phyloP scores from a whole-genome alignment of 371 early-diverging fungal species.

The Mortierella sp. region DNA sequence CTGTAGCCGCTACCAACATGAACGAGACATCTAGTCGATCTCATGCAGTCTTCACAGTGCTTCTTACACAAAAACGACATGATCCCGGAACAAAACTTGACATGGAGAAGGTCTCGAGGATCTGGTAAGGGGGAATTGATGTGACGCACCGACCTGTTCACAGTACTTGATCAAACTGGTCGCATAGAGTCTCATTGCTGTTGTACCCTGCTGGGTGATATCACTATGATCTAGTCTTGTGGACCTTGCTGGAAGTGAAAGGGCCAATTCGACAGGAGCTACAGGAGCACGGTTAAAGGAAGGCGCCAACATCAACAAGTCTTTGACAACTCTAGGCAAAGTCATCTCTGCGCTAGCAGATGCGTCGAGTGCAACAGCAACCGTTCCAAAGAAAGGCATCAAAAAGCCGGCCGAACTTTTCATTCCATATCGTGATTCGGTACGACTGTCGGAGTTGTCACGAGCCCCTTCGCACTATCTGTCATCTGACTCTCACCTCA shows the following conservation, averaged over 20 bases:
- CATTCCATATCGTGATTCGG: conserved; percentile 92
- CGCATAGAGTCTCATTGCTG: no score
- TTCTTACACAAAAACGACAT: conserved; percentile 74
- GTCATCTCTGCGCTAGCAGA: conserved; percentile 97
- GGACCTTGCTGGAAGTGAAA: conserved; percentile 96
- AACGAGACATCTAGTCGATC: conserved; percentile 94
- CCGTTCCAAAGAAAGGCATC: conserved; percentile 56
- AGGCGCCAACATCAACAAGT: conserved; percentile 98
- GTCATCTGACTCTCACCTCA: no score
- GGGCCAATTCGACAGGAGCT: conserved; percentile 96
- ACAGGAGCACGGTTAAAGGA: conserved; percentile 96
- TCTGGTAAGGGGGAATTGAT: conserved; percentile 58
- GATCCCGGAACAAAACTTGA: conserved; percentile 71
- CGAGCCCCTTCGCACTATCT: no score
- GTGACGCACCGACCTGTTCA: no score
- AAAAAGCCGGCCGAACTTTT: conserved; percentile 67
- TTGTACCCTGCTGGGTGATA: not conserved
- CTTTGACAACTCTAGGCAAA: conserved; percentile 94
- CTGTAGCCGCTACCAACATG: conserved; percentile 97
- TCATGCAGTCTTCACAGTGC: conserved; percentile 94
- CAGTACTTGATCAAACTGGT: no score
- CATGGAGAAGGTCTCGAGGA: conserved; percentile 82
- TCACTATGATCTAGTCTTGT: conserved; percentile 66
- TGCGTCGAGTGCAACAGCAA: conserved; percentile 58
- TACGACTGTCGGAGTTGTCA: no score